These are phyloP conservation scores for Carpinus viminea DNA, from an alignment of 306 rosid genomes.

Conservation along the genomic window DNA sequence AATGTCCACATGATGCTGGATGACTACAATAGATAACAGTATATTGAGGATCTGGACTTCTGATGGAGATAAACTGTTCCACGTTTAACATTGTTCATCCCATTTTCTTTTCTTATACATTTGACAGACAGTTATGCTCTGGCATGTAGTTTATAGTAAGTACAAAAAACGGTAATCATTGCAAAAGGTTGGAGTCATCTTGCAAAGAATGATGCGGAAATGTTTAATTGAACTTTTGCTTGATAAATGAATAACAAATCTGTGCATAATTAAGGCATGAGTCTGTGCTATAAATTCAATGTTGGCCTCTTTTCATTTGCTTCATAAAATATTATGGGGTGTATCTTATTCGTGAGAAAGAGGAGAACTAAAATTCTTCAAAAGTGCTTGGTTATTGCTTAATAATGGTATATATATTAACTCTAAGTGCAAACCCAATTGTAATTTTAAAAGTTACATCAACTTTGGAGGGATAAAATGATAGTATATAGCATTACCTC, in stretches of 20 bases:
- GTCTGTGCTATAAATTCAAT: not conserved
- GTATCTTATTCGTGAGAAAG: not conserved
- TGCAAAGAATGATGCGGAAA: not conserved
- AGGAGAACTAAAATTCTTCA: not conserved
- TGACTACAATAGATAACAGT: not conserved
- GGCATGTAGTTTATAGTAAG: not conserved
- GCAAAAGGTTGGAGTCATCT: not conserved
- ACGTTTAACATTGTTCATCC: not conserved
- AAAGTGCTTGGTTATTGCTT: slow-evolving; percentile 5
- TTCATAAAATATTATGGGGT: not conserved
- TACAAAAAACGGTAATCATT: not conserved
- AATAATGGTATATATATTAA: not conserved
- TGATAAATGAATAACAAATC: not conserved
- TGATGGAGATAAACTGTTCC: not conserved
- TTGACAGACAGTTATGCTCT: not conserved
- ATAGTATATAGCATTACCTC: too few species aligned
- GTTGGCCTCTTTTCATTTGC: not conserved
- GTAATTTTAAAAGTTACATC: too few species aligned
- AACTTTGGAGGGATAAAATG: too few species aligned
- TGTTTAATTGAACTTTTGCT: not conserved
- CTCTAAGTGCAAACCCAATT: too few species aligned
- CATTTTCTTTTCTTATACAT: not conserved
- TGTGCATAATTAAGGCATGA: not conserved
- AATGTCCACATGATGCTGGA: not conserved
- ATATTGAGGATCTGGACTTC: not conserved